Evolutionary conservation across 768 basidiomycete genomes (phyloP).

Genomic region (Coprinopsis strossmayeri): DNA sequence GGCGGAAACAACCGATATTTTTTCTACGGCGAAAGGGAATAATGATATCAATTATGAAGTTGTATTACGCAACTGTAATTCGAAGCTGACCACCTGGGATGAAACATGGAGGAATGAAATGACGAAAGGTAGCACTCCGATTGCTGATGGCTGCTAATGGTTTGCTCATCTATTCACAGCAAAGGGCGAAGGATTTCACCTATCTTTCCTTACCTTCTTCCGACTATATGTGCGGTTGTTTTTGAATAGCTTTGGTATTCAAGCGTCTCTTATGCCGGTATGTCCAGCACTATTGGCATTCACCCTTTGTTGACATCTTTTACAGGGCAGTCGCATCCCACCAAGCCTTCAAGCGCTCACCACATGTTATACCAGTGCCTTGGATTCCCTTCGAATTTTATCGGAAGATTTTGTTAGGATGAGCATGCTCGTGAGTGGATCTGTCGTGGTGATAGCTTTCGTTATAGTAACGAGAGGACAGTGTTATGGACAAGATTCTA

Average conservation of each 20-base stretch:
- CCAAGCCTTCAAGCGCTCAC: slow-evolving; percentile 65
- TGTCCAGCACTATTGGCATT: slow-evolving; percentile 19
- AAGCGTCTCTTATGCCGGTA: slow-evolving; percentile 52
- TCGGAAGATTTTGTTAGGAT: slow-evolving; percentile 68
- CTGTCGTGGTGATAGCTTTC: not conserved
- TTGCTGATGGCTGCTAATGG: not conserved
- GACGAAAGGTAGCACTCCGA: slow-evolving; percentile 45
- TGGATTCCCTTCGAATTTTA: slow-evolving; percentile 64
- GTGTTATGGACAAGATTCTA: slow-evolving; percentile 82
- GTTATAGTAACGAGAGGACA: slow-evolving; percentile 22
- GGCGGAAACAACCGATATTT: slow-evolving; percentile 78
- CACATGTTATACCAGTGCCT: slow-evolving; percentile 68
- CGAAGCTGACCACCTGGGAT: slow-evolving; percentile 66
- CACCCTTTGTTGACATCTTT: slow-evolving; percentile 6
- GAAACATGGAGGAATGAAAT: slow-evolving; percentile 69
- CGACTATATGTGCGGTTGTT: slow-evolving; percentile 74
- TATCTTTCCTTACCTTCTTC: slow-evolving; percentile 69
- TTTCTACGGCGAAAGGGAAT: slow-evolving; percentile 45
- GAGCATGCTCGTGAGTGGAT: slow-evolving; percentile 58
- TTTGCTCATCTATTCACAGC: slow-evolving; percentile 32
- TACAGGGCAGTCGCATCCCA: slow-evolving; percentile 47
- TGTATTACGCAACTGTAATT: slow-evolving; percentile 66
- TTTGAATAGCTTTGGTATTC: slow-evolving; percentile 79
- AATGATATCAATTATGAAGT: slow-evolving; percentile 70
- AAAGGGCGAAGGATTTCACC: slow-evolving; percentile 69